phyloP scores from a whole-genome alignment of 1,284 basidiomycete genomes.

The Irpex sp. region DNA sequence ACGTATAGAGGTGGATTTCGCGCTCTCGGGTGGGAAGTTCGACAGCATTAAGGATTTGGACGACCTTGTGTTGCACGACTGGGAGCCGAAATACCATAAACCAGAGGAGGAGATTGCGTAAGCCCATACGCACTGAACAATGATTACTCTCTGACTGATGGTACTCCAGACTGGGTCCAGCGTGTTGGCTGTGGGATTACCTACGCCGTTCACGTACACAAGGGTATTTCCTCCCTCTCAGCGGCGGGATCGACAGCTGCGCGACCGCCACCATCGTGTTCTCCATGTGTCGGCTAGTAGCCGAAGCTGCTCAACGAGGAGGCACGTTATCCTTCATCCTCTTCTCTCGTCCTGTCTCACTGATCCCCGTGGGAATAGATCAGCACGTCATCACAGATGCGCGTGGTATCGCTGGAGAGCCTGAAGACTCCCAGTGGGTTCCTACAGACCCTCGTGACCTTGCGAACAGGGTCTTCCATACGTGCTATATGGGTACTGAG shows the following conservation, averaged over 20 bases:
- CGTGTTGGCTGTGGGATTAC: slow-evolving; percentile 99
- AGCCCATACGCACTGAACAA: slow-evolving; percentile 28
- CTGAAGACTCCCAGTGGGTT: slow-evolving; percentile 75
- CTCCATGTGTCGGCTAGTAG: slow-evolving; percentile 93
- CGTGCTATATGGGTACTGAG: slow-evolving; percentile 99
- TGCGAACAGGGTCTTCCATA: slow-evolving; percentile 87
- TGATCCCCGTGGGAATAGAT: slow-evolving; percentile 44
- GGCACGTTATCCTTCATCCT: slow-evolving; percentile 42
- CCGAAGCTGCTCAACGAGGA: slow-evolving; percentile 67
- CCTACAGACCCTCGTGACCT: slow-evolving; percentile 89
- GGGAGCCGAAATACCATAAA: slow-evolving; percentile 74
- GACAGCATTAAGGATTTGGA: slow-evolving; percentile 48
- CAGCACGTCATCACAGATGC: slow-evolving; percentile 90
- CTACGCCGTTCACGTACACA: slow-evolving; percentile 90
- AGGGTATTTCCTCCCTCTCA: slow-evolving; percentile 95
- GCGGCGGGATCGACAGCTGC: slow-evolving; percentile 97
- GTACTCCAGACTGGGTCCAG: slow-evolving; percentile 78
- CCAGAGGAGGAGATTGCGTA: slow-evolving; percentile 98
- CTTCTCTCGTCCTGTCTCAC: background rate
- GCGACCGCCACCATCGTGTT: slow-evolving; percentile 94
- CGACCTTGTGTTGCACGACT: slow-evolving; percentile 34
- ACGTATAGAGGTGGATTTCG: slow-evolving; percentile 75
- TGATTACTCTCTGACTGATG: background rate
- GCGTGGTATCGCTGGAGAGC: slow-evolving; percentile 83
- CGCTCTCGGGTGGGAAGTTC: slow-evolving; percentile 73